Conservation (phyloP, 1,284 basidiomycete species). For the Cutaneotrichosporon dermatis region DNA sequence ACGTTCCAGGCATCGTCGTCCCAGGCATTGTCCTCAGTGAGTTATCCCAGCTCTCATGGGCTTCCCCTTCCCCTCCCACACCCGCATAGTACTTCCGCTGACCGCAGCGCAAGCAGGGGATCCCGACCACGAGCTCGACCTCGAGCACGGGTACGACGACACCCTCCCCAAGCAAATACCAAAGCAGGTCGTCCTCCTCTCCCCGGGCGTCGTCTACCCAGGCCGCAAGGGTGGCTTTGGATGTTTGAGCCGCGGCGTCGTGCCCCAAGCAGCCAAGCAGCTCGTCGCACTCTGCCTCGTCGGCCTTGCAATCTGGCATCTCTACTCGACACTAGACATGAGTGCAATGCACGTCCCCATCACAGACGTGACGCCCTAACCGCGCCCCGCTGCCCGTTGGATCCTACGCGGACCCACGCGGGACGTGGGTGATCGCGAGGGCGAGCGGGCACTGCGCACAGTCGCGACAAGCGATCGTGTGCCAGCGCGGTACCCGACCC, state of each 20-base stretch:
- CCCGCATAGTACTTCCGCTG: neutral
- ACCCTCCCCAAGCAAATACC: constrained; percentile 11
- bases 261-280: neutral
- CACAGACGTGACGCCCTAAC: neutral
- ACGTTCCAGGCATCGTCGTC: neutral
- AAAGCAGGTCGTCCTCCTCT: constrained; percentile 28
- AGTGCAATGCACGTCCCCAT: neutral
- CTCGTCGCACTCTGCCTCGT: constrained; percentile 13
- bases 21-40: constrained; percentile 10
- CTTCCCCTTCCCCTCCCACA: no score
- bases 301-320: constrained; percentile 16
- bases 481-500: no score
- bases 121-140: no score
- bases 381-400: no score
- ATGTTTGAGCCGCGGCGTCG: neutral
- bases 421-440: no score
- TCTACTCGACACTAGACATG: constrained; percentile 6
- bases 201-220: constrained; percentile 19
- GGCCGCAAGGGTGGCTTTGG: constrained; percentile 5
- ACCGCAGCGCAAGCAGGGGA: neutral
- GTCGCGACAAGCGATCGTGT: no score
- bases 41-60: neutral
- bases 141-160: no score
- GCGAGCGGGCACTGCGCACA: no score
- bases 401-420: no score